Evolutionary conservation across 2,329 filamentous ascomycete species (phyloP).

Genomic region (Apiospora rasikravindrae): DNA sequence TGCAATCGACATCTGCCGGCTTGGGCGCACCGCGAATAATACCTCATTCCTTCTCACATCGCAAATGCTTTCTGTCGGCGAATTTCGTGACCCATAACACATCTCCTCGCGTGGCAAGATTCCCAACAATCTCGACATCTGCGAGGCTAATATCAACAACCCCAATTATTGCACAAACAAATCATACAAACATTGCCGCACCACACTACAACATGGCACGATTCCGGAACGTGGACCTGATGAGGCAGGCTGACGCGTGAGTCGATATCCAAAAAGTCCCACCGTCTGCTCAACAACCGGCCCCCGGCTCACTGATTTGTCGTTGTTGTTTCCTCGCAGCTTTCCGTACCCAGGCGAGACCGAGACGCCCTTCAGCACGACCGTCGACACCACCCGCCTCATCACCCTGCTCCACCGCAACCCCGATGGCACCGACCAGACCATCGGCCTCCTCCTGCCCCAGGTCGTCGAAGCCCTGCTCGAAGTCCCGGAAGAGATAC

Average conservation of each 20-base stretch:
- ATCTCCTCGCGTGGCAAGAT: slow-evolving; percentile 13
- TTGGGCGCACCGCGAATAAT: background rate
- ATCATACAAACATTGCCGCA: slow-evolving; percentile 24
- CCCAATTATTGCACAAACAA: background rate
- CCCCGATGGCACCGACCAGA: slow-evolving; percentile 34
- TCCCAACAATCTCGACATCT: slow-evolving; percentile 9
- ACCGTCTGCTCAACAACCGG: background rate
- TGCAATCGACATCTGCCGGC: background rate
- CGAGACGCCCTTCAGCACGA: slow-evolving; percentile 58
- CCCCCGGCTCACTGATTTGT: background rate
- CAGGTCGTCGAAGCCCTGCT: slow-evolving; percentile 54
- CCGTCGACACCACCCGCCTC: slow-evolving; percentile 59
- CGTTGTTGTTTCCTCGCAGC: slow-evolving; percentile 46
- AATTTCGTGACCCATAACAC: background rate
- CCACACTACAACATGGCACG: slow-evolving; percentile 20
- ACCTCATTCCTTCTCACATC: background rate
- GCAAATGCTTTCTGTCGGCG: background rate
- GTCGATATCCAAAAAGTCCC: slow-evolving; percentile 33
- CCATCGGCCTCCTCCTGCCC: slow-evolving; percentile 25
- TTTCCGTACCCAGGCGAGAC: slow-evolving; percentile 77
- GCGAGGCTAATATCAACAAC: background rate
- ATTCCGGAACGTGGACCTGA: slow-evolving; percentile 55
- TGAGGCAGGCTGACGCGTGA: slow-evolving; percentile 61
- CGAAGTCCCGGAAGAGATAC: slow-evolving; percentile 53
- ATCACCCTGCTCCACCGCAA: slow-evolving; percentile 60